phyloP scores from a whole-genome alignment of 306 rosid species.

The Adenanthera pavonina region DNA sequence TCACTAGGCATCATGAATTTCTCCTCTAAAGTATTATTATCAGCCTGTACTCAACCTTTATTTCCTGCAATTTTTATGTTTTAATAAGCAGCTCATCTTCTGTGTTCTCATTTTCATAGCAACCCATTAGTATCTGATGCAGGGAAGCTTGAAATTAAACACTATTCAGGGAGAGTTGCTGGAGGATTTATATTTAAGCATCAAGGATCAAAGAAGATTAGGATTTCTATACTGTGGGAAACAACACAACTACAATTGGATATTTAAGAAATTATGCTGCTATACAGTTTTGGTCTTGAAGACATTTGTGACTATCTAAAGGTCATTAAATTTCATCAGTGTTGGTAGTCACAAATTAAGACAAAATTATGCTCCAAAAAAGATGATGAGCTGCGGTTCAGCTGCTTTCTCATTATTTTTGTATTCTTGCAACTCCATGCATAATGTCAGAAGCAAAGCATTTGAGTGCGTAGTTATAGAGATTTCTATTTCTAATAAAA shows the following conservation, averaged over 20 bases:
- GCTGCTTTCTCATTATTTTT: neutral
- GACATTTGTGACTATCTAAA: neutral
- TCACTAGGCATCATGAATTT: constrained; percentile 7
- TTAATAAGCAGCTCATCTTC: neutral
- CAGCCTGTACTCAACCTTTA: neutral
- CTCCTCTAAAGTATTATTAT: neutral
- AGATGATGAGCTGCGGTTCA: constrained; percentile 18
- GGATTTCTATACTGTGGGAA: constrained; percentile 18
- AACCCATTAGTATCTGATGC: constrained; percentile 18
- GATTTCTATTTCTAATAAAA: neutral
- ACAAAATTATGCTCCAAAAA: constrained; percentile 23
- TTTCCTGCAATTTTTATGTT: neutral
- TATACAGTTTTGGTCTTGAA: neutral
- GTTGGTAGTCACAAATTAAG: constrained; percentile 1
- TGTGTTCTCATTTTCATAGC: neutral
- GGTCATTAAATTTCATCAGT: constrained; percentile 13
- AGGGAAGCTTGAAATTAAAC: constrained; percentile 32
- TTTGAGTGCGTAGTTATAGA: neutral
- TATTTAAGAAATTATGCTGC: constrained; percentile 18
- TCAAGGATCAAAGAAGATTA: constrained; percentile 25
- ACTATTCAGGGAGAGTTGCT: constrained; percentile 23
- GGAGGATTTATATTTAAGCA: constrained; percentile 12
- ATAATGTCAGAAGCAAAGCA: constrained; percentile 27
- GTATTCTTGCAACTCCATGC: constrained; percentile 32
- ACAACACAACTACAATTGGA: constrained; percentile 1